These are phyloP conservation scores for Fusarium nanum DNA, from an alignment of 2,329 filamentous ascomycete species.

Conservation along the genomic window DNA sequence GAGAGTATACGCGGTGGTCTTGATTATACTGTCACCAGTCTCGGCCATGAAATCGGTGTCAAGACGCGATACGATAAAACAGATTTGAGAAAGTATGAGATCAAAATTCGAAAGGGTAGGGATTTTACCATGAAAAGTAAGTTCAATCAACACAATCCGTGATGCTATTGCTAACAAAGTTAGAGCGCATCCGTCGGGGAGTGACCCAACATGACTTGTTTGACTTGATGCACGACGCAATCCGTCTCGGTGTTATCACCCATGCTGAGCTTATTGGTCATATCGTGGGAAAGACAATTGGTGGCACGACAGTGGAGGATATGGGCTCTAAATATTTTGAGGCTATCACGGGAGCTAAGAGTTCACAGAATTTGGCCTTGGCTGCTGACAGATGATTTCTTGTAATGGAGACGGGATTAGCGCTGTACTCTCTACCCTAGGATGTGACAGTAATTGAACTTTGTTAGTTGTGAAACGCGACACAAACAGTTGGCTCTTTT, in stretches of 20 bases:
- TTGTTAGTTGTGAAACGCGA: neutral
- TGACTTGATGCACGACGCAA: slow-evolving; percentile 14
- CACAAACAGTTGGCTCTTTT: neutral
- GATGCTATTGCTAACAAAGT: neutral
- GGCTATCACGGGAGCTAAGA: slow-evolving; percentile 5
- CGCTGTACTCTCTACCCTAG: neutral
- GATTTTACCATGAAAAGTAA: slow-evolving; percentile 7
- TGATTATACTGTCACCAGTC: slow-evolving; percentile 1
- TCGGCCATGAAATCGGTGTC: slow-evolving; percentile 6
- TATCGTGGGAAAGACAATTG: slow-evolving; percentile 2
- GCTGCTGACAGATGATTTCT: neutral
- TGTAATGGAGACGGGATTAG: neutral
- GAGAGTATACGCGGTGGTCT: slow-evolving; percentile 6
- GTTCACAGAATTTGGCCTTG: neutral
- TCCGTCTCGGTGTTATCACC: neutral
- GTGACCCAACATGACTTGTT: slow-evolving; percentile 7
- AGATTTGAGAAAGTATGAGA: neutral
- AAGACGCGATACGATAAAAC: slow-evolving; percentile 3
- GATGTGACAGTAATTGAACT: neutral
- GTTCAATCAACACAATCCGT: neutral
- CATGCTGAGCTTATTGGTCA: slow-evolving; percentile 9
- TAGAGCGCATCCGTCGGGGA: slow-evolving; percentile 8
- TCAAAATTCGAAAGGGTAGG: slow-evolving; percentile 1
- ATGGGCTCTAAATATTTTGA: slow-evolving; percentile 14
- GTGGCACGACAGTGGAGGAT: slow-evolving; percentile 4